Base-by-base conservation (phyloP, 768 basidiomycete genomes). In the Mycena kentingensis region DNA sequence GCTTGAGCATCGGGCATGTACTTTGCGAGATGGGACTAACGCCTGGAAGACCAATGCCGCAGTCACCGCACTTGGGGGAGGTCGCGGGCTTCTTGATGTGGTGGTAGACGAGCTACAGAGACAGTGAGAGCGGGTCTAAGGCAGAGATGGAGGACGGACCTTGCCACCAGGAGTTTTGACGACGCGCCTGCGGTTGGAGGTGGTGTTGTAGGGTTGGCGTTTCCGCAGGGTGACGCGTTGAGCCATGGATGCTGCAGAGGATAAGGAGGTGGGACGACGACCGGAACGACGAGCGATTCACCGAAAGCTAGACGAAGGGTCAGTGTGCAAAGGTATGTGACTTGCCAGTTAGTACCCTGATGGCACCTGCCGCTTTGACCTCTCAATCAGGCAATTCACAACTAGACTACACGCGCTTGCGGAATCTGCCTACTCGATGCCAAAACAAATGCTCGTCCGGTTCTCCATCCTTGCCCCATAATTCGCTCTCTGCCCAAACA, bases 211-310 rank as follows among this genome's bases (percentile, higher is more conserved):
- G 19, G 93, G 85, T 63, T 88, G 87, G 71, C 97, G 93, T 77
- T 97, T 99, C 80, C 97, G 90, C 79, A 99, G 93, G 66, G 94
- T 97, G 67, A 99, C 95, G 70, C 97, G 93, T 85, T 98, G 96
- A 75, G 93, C 93, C 96, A 98, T 98, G 65, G 69, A n/a, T 49
- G 65, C 11, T 34, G 34, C 27, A 45, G 25, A 26, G 37, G 51
- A 46, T 27, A 11, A 11, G 13, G 32, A 42, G 25, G 41, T 11
- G 24, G 11, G 7, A 42, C 7, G 19, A 11, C 10, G 41, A 22
- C 25, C 5, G 41, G 7, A 19, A 42, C 41, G n/a, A 42, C 31
- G 31, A 32, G 10, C 16, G n/a, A n/a, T n/a, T n/a, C n/a, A n/a
- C n/a, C n/a, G n/a, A n/a, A n/a, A 42, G 22, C 13, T 42, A 21